Conservation (phyloP, 2,329 filamentous ascomycete genomes). For the Aspergillus ochraceus region DNA sequence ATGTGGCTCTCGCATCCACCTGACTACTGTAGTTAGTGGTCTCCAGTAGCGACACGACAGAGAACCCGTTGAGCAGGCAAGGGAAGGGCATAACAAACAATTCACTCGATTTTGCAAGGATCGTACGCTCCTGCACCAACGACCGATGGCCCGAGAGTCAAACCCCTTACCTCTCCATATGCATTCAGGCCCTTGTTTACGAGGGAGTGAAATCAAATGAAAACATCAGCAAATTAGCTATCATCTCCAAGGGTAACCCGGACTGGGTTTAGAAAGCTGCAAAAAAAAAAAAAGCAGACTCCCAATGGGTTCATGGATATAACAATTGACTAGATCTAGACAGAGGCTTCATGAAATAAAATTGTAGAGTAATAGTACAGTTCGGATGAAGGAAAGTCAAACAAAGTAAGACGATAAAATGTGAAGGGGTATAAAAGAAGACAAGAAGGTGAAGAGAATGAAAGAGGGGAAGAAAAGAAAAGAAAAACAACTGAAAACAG, state of each 20-base stretch:
- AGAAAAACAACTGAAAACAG: not conserved
- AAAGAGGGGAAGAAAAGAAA: slow-evolving; percentile 2
- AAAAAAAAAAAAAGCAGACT: not conserved
- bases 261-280: not conserved
- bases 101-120: not conserved
- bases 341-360: slow-evolving; percentile 20
- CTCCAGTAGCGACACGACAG: not conserved
- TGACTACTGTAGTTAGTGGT: not conserved
- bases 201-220: not conserved
- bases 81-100: not conserved
- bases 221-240: not conserved
- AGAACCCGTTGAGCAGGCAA: not conserved
- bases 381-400: slow-evolving; percentile 8
- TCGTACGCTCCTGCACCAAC: not conserved
- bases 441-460: slow-evolving; percentile 10
- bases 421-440: slow-evolving; percentile 23
- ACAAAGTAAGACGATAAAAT: slow-evolving; percentile 9
- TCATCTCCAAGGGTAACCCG: not conserved
- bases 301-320: not conserved
- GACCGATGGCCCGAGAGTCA: not conserved
- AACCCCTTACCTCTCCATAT: not conserved
- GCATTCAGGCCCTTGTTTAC: not conserved
- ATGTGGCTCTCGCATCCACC: not conserved
- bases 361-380: slow-evolving; percentile 21
- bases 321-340: slow-evolving; percentile 10